Evolutionary conservation across 805 yeast genomes (phyloP), one percentile per base, ranked within the genome.

Genomic region (Teunomyces aglyptinius): DNA sequence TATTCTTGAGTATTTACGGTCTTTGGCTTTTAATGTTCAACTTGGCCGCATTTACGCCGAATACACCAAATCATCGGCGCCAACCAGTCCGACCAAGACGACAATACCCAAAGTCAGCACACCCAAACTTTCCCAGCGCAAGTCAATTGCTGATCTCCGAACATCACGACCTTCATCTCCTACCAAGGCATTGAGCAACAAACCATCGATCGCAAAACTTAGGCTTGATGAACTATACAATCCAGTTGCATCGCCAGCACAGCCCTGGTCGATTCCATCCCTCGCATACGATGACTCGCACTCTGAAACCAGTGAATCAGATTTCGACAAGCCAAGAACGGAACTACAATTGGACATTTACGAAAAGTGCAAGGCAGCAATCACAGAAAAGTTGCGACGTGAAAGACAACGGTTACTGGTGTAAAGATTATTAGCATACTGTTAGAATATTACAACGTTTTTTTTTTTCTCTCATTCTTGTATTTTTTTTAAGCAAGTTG

Each of bases 21-120:
- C 66, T 39, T 55, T 85, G 41, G 86, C 87, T 12, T 75, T 80
- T 44, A 73, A 78, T 46, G 80, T 84, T 12, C 91, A 85, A 62
- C 78, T 83, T n/a, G 80, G 78, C 8, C 64, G 91, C 41, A 77
- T 85, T 8, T 83, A 76, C 60, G 77, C 76, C 20, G 66, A 60
- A 46, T 57, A 58, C 43, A 33, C 60, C 11, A 62, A 58, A 44
- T 49, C 24, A 22, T 20, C 18, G 16, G 6, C 27, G 7, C 50
- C n/a, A 27, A 24, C 49, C 8, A 41, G 55, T 10, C 39, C 39
- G 4, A 36, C 39, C 8, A 36, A 36, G 39, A 3, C 39, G 15
- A 15, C 11, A 6, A 13, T 22, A 6, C 28, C 39, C 28, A 36
- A 36, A 26, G 24, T 36, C 27, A 36, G 28, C 18, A 20, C 39